These are phyloP conservation scores for Auriscalpium microsporum DNA, from an alignment of 768 basidiomycete species.

Conservation along the genomic window DNA sequence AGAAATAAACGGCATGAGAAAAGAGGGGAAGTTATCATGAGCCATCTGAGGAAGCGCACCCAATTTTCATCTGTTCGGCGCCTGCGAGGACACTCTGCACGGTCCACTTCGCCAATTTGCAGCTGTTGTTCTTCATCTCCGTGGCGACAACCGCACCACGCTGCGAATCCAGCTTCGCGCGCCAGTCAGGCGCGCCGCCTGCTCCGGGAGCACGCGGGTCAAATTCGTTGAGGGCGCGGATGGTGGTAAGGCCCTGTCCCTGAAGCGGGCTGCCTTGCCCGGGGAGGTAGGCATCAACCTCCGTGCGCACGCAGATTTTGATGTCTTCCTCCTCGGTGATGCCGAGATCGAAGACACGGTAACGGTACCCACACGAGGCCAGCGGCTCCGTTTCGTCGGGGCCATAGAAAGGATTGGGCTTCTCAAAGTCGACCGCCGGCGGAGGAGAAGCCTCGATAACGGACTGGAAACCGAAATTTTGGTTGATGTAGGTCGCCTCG, in stretches of 20 bases:
- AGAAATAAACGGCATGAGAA: slow-evolving; percentile 10
- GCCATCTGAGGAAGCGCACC: slow-evolving; percentile 45
- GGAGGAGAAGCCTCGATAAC: slow-evolving; percentile 65
- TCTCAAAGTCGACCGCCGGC: slow-evolving; percentile 60
- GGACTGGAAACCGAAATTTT: slow-evolving; percentile 96
- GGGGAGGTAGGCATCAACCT: slow-evolving; percentile 84
- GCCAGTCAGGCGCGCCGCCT: slow-evolving; percentile 98
- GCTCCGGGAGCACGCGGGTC: slow-evolving; percentile 84
- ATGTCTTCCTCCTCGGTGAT: slow-evolving; percentile 87
- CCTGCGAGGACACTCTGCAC: slow-evolving; percentile 93
- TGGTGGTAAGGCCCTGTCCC: slow-evolving; percentile 76
- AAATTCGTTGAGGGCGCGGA: slow-evolving; percentile 96
- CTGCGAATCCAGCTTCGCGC: slow-evolving; percentile 92
- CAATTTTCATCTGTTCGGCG: slow-evolving; percentile 94
- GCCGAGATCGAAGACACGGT: slow-evolving; percentile 89
- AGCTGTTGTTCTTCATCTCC: slow-evolving; percentile 99
- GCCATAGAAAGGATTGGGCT: slow-evolving; percentile 93
- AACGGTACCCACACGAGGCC: slow-evolving; percentile 93
- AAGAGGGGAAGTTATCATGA: background rate
- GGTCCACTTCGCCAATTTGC: slow-evolving; percentile 95
- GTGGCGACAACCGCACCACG: slow-evolving; percentile 96
- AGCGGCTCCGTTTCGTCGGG: slow-evolving; percentile 92
- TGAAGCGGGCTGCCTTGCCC: slow-evolving; percentile 53
- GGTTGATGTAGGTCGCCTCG: slow-evolving; percentile 98
- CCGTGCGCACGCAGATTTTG: slow-evolving; percentile 87